Conservation (phyloP, 768 basidiomycete species). For the Boletellus ananiceps region DNA sequence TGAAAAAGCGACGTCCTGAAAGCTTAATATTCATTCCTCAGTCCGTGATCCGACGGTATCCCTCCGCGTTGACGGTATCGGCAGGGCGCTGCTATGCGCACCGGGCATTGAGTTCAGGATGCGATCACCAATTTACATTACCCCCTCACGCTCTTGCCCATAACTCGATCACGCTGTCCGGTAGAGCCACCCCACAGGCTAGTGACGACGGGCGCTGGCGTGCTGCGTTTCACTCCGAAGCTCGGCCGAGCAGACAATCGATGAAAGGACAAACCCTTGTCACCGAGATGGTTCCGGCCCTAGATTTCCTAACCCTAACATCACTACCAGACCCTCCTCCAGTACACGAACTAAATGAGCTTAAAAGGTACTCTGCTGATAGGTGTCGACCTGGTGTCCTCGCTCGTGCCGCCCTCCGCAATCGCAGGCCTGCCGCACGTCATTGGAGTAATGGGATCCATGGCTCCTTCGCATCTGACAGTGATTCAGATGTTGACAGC, state of each 20-base stretch:
- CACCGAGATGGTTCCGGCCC: not conserved
- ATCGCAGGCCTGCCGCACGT: constrained; percentile 8
- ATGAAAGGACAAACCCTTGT: not conserved
- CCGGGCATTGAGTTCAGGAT: not conserved
- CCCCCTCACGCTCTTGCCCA: not conserved
- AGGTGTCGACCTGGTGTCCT: constrained; percentile 15
- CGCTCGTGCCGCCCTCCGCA: constrained; percentile 20
- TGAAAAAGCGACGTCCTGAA: constrained; percentile 13
- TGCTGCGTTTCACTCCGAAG: constrained; percentile 1
- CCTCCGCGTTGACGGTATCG: constrained; percentile 4
- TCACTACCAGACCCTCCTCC: not conserved
- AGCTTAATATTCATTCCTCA: constrained; percentile 24
- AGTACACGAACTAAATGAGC: not conserved
- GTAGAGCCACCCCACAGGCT: constrained; percentile 3
- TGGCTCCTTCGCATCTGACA: constrained; percentile 12
- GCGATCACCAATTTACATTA: not conserved
- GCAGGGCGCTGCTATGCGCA: not conserved
- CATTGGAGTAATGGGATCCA: not conserved
- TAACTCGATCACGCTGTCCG: constrained; percentile 1
- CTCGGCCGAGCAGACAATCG: not conserved
- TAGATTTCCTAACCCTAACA: not conserved
- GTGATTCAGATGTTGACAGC: constrained; percentile 15
- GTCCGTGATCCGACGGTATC: constrained; percentile 24
- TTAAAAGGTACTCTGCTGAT: not conserved
- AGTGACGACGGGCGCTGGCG: constrained; percentile 1